phyloP scores from a whole-genome alignment of 2,329 filamentous ascomycete genomes.

The Helotiales sp. region DNA sequence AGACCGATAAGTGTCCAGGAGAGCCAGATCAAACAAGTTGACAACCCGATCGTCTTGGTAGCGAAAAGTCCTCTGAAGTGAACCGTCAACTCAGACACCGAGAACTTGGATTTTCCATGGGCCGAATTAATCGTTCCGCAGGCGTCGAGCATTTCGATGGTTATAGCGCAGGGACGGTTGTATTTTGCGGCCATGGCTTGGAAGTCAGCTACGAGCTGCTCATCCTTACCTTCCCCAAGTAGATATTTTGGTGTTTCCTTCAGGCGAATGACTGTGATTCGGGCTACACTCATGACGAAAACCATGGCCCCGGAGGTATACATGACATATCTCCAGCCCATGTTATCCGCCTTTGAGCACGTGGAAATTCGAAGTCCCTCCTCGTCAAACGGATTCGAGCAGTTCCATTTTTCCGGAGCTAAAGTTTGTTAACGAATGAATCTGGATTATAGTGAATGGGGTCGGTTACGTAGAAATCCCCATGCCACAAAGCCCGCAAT shows the following conservation, averaged over 20 bases:
- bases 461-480: constrained; percentile 34
- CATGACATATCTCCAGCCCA: constrained; percentile 63
- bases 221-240: constrained; percentile 57
- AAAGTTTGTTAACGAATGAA: background rate
- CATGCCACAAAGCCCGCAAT: constrained; percentile 41
- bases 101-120: constrained; percentile 43
- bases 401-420: constrained; percentile 54
- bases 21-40: constrained; percentile 68
- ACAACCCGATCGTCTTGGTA: constrained; percentile 63
- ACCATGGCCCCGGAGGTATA: constrained; percentile 58
- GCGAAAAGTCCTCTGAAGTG: constrained; percentile 70
- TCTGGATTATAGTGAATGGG: background rate
- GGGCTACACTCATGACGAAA: constrained; percentile 56
- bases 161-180: constrained; percentile 57
- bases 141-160: constrained; percentile 52
- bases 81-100: constrained; percentile 45
- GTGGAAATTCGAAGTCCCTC: constrained; percentile 39
- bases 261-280: constrained; percentile 58
- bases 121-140: constrained; percentile 46
- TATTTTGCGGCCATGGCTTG: constrained; percentile 57
- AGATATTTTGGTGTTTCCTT: constrained; percentile 63
- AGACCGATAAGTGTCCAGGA: constrained; percentile 74
- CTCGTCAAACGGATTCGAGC: constrained; percentile 39
- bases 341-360: constrained; percentile 57
- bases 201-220: constrained; percentile 54